Percentiles rank a stretch among this genome's conserved stretches.
Conservation (phyloP, 371 early-diverging fungal species). For the Coemansia sp. region DNA sequence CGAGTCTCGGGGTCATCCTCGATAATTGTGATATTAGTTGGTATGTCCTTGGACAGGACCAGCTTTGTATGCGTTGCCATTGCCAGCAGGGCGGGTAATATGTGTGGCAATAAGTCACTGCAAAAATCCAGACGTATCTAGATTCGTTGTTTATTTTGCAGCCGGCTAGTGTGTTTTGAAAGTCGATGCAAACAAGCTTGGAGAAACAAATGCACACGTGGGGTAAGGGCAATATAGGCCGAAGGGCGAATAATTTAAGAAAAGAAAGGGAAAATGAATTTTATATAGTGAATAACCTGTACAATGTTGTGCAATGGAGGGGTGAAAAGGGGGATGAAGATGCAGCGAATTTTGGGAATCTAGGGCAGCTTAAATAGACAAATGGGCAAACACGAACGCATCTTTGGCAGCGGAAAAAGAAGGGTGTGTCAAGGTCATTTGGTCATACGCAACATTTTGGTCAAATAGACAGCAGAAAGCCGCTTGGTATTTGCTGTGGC, state of each 20-base stretch:
- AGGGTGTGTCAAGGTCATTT: neutral
- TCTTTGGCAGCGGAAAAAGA: neutral
- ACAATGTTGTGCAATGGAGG: constrained; percentile 2
- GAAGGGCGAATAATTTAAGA: constrained; percentile 1
- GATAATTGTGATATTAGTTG: constrained; percentile 42
- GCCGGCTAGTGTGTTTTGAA: neutral
- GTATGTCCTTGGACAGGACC: constrained; percentile 34
- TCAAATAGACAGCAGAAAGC: neutral
- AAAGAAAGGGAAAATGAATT: neutral
- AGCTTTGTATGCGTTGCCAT: neutral
- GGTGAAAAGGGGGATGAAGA: neutral
- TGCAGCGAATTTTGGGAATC: constrained; percentile 2
- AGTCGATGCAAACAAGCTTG: neutral
- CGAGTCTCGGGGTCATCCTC: constrained; percentile 48
- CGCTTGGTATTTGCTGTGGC: neutral
- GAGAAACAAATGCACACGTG: neutral
- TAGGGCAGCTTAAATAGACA: neutral
- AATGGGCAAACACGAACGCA: neutral
- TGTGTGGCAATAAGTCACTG: neutral
- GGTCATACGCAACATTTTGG: neutral
- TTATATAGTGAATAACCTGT: constrained; percentile 4
- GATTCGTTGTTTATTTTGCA: too few relatives aligned
- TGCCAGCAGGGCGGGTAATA: neutral
- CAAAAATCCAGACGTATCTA: too few relatives aligned
- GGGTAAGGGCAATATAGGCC: neutral